Base-by-base conservation (phyloP, 2,329 filamentous ascomycete genomes). In the Xylariales sp. region DNA sequence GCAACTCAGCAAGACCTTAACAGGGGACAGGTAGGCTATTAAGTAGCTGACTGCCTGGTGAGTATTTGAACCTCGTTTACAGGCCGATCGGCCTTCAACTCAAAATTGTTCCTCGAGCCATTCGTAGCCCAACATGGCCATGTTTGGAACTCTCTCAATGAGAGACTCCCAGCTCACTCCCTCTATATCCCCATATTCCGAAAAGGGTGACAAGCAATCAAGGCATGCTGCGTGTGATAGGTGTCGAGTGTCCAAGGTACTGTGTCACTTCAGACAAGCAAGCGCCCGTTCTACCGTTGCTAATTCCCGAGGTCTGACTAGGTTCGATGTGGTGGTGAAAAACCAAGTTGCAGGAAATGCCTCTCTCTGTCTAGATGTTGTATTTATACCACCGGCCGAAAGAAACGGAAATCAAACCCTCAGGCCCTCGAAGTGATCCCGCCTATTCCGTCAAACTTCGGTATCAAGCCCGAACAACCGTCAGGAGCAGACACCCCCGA, bases 171-270 rank as follows among this genome's bases (percentile, higher is more conserved):
- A 32, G 16, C 18, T 10, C n/a, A 39, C 18, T 6, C 8, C 28
- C 32, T 23, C 32, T 28, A 45, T 30, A 39, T n/a, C 18, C 10
- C 2, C 9, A n/a, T n/a, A 18, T 36, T 10, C 7, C 10, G 14
- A 34, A 32, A n/a, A n/a, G 3, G 2, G 8, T n/a, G 16, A 49
- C 5, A 5, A 18, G 28, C 5, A 8, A 18, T 18, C 3, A 6
- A 16, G 18, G 4, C 53, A 41, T 16, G 5, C 10, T 12, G 53
- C 53, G 9, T 55, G 53, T 14, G 30, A 41, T 18, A 12, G 18
- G 16, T 55, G 36, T 30, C 53, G 53, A 30, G 3, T 16, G 10
- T 23, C 53, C 7, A 55, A 55, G 53, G 53, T 55, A 43, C 12
- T 34, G 12, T 8, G 14, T 30, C 3, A 34, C 30, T 30, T 23